phyloP scores from a whole-genome alignment of 257 asterid species.

The Solanum piurae region DNA sequence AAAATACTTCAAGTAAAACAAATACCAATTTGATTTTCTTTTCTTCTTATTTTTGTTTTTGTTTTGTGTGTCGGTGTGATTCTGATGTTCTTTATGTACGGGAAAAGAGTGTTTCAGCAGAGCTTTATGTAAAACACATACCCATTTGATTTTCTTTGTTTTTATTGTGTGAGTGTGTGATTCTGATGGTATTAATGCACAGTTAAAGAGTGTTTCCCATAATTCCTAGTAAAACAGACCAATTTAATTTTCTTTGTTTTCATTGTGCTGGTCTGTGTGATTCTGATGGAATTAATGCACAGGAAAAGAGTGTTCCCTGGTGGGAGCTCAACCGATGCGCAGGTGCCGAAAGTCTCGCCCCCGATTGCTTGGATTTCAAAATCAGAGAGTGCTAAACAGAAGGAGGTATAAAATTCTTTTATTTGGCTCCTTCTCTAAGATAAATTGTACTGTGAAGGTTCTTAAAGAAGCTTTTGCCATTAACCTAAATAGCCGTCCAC shows the following conservation, averaged over 20 bases:
- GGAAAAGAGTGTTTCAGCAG: background rate
- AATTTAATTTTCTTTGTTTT: background rate
- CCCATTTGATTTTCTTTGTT: background rate
- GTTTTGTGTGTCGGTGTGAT: background rate
- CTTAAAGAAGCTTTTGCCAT: background rate
- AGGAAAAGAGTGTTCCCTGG: conserved; percentile 49
- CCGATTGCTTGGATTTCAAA: conserved; percentile 16
- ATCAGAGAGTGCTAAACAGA: conserved; percentile 16
- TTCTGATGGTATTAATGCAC: conserved; percentile 1
- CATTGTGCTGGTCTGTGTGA: conserved; percentile 9
- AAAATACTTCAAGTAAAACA: background rate
- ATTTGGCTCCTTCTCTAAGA: background rate
- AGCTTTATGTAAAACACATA: background rate
- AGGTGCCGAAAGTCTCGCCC: conserved; percentile 30
- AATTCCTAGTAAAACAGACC: background rate
- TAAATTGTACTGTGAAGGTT: background rate
- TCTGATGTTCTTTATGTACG: conserved; percentile 1
- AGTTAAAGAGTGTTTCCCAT: background rate
- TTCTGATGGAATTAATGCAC: conserved; percentile 9
- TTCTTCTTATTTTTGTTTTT: background rate
- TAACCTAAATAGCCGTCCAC: background rate
- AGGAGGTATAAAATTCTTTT: conserved; percentile 30
- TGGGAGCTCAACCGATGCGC: conserved; percentile 40
- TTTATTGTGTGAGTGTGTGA: background rate
- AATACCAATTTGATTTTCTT: background rate